Evolutionary conservation across 1,139 yeast species (phyloP), one percentile per base, ranked within the genome.

Genomic region (Keqinozyma sinolaborantium): DNA sequence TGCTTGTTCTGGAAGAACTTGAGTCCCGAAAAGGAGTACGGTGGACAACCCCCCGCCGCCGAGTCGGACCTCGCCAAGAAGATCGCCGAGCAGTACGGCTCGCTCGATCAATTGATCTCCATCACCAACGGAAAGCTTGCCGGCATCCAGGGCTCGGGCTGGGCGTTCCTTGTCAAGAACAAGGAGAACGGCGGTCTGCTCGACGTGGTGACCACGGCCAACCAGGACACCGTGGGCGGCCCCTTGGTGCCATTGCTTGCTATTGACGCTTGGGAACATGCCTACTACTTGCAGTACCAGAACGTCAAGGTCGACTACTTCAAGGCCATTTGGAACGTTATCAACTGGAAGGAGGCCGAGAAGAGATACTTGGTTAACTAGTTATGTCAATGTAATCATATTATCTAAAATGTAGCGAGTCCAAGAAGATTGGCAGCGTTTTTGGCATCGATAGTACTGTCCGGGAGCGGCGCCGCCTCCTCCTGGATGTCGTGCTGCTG

Each of bases 381-480:
- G 30, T n/a, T 28, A 14, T 10, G 26, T 8, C 18, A 13, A 27
- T 19, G 20, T 27, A 12, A 24, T 16, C 14, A 4, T 15, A 10
- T 25, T 12, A 19, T 7, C 41, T 57, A 81, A 48, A 85, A 86
- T 1, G 86, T 79, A 2, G 92, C 80, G 2, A 80, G 80, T 2
- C 95, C 95, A 26, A 88, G 64, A 26, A 88, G 50, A 30, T 77
- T 66, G 2, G 95, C 97, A 1, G 95, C 97, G 49, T 79, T 80
- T 42, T 77, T 77, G 1, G 95, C 95, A 58, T 86, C 92, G 4
- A 86, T 76, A 2, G 59, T 20, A 20, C 23, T 30, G n/a, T 38
- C 49, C 2, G 38, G 39, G 4, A 40, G 33, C 2, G 21, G 23
- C 13, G 41, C 40, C 10, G 19, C 14, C 14, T 33, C 27, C 15